Evolutionary conservation across 768 basidiomycete species (phyloP).

Genomic region (Trichaptum fuscoviolaceum): DNA sequence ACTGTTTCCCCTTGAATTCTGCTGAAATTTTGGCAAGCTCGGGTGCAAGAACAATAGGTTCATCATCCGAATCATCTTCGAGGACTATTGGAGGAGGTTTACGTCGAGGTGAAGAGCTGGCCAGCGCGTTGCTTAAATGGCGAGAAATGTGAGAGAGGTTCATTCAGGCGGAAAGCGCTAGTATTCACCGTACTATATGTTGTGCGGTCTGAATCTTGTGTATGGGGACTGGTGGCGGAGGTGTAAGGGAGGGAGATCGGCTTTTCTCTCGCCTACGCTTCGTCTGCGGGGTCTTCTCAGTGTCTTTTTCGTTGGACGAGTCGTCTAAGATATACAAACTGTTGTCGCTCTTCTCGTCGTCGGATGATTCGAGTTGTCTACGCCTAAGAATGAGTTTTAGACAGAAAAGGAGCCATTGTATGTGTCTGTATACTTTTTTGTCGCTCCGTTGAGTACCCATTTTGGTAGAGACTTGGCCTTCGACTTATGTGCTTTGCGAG

Average conservation of each 20-base stretch:
- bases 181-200: conserved; percentile 51
- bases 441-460: conserved; percentile 2
- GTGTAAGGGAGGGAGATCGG: conserved; percentile 70
- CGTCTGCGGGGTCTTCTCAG: conserved; percentile 22
- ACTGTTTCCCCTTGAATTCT: conserved; percentile 25
- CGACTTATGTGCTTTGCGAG: conserved; percentile 8
- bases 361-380: conserved; percentile 31
- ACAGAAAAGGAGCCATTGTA: background rate
- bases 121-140: conserved; percentile 43
- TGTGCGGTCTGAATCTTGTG: conserved; percentile 53
- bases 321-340: conserved; percentile 33
- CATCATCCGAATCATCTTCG: conserved; percentile 37
- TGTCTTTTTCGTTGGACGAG: conserved; percentile 17
- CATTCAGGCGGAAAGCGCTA: background rate
- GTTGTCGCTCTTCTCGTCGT: conserved; percentile 35
- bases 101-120: conserved; percentile 31
- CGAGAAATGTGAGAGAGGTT: background rate
- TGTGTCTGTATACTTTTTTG: background rate
- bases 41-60: conserved; percentile 49
- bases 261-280: conserved; percentile 47
- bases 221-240: conserved; percentile 58
- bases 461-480: conserved; percentile 19
- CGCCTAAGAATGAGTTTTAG: conserved; percentile 1
- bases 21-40: conserved; percentile 57
- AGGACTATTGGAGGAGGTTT: conserved; percentile 41